A percentile compares a stretch with the other conserved stretches of the same genome.
Evolutionary conservation across 1,139 yeast genomes (phyloP).

Genomic region (Taphrina sp.): DNA sequence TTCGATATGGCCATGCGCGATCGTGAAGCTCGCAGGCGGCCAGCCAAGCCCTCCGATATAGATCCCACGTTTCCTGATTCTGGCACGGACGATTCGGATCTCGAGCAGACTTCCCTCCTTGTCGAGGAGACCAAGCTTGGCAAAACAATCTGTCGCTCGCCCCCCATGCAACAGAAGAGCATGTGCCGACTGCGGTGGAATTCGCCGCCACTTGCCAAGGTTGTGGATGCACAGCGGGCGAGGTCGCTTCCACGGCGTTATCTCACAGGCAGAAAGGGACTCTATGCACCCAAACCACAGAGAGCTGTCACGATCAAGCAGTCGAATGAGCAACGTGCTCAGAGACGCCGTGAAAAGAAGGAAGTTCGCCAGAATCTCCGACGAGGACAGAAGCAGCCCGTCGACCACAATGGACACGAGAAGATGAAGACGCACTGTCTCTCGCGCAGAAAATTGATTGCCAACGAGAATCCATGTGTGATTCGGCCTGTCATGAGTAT

Average conservation of each 20-base stretch:
- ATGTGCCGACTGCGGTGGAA: slow-evolving; percentile 1
- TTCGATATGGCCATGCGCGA: slow-evolving; percentile 29
- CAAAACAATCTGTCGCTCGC: slow-evolving; percentile 1
- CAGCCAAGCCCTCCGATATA: slow-evolving; percentile 32
- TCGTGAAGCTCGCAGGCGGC: slow-evolving; percentile 17
- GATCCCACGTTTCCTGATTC: slow-evolving; percentile 34
- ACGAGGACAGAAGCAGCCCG: slow-evolving; percentile 13
- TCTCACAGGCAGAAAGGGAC: slow-evolving; percentile 7
- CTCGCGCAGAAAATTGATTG: slow-evolving; percentile 18
- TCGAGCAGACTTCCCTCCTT: slow-evolving; percentile 2
- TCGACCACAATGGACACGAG: slow-evolving; percentile 20
- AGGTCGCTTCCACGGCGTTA: slow-evolving; percentile 11
- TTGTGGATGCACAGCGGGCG: slow-evolving; percentile 1
- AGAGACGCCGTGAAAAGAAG: slow-evolving; percentile 27
- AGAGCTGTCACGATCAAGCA: slow-evolving; percentile 32
- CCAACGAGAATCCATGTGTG: slow-evolving; percentile 25
- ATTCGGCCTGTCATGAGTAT: slow-evolving; percentile 30
- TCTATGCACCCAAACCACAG: slow-evolving; percentile 28
- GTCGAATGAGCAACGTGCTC: slow-evolving; percentile 29
- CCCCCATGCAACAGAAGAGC: background rate
- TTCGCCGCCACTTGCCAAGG: slow-evolving; percentile 14
- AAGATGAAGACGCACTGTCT: slow-evolving; percentile 30
- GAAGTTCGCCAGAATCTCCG: slow-evolving; percentile 24
- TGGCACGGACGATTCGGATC: slow-evolving; percentile 16
- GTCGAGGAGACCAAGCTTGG: background rate